Base-by-base conservation (phyloP, 257 asterid species). In the Ilex aquifolium region DNA sequence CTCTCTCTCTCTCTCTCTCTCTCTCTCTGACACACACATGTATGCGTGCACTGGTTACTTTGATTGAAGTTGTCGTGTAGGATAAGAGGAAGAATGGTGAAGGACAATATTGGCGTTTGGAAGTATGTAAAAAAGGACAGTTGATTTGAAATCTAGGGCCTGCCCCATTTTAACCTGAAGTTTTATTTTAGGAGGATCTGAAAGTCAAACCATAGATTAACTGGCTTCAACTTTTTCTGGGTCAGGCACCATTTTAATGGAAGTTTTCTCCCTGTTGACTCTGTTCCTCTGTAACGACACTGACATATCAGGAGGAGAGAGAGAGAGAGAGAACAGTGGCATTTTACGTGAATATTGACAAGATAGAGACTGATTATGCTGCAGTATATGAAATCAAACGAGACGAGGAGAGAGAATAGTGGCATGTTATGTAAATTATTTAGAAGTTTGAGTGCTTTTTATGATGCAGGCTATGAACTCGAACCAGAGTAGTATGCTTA, bases 401-500 rank as follows among this genome's bases (percentile, higher is more conserved):
- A 90, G 75, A 87, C 27, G 27, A 21, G 27, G 27, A 21, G 27
- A 21, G 27, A 21, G 27, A 21, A 59, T 32, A 60, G 59, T 63
- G 55, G 49, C 62, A 7, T 1, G 62, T 44, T 27, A 1, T 7
- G 61, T 74, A 56, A 67, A 53, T 21, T 65, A 10, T 0, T 1
- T 3, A 7, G 55, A 10, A 3, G 13, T 29, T 0, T 57, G 48
- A 79, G 69, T 77, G 72, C 70, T 58, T 60, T 29, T 30, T 39
- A 14, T 66, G 10, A 4, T 49, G 40, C 67, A 88, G 95, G 87
- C 91, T 2, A 74, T 80, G 79, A 87, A 79, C 73, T 13, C 90
- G 2, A 85, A 80, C 77, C 97, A 90, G 75, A 87, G 90, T 68
- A 87, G 90, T 71, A 90, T 90, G 95, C 73, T 90, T 65, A 87